Evolutionary conservation across 148 eudicot genomes (phyloP), one percentile per base, ranked within the genome.

Genomic region (Rhododendron simsii): DNA sequence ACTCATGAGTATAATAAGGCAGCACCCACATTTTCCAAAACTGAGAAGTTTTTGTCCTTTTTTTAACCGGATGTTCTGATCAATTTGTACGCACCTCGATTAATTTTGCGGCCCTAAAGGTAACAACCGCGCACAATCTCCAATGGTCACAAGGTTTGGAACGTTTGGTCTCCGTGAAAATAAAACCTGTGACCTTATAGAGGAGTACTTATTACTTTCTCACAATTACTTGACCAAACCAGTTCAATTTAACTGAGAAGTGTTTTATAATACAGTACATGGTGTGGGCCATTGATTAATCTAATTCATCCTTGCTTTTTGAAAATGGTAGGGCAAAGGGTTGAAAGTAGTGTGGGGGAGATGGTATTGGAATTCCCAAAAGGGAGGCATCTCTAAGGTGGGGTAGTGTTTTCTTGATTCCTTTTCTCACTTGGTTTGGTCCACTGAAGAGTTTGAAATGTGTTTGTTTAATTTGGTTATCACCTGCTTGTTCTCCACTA

Each of bases 231-330:
- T 41, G 1, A 7, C 0, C 45, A 41, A 41, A 5, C 0, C 44
- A 1, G 0, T 41, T 41, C 7, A 0, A 1, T 0, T 41, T 61
- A 87, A 59, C 10, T 1, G 7, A 57, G 26, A 53, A 35, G 35
- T 26, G n/a, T 50, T 30, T 51, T 18, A 44, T 33, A 21, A 6
- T 37, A 4, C 35, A 1, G 35, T 33, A 33, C 26, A 37, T 1
- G 15, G 1, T 21, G 78, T 86, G 87, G 89, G 67, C 50, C 76
- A 83, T 81, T 26, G 48, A 73, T 30, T 71, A 13, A 5, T 4
- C 76, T 71, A 57, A 41, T 61, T 61, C 87, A 47, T n/a, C 50
- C 73, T 85, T 82, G 77, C 87, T 85, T 88, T 88, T 81, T 85
- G 87, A 73, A 81, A 85, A 87, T 71, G 73, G 55, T 65, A 4